Evolutionary conservation across 164 flowering plant genomes (phyloP).

Genomic region (Echeveria elegans): DNA sequence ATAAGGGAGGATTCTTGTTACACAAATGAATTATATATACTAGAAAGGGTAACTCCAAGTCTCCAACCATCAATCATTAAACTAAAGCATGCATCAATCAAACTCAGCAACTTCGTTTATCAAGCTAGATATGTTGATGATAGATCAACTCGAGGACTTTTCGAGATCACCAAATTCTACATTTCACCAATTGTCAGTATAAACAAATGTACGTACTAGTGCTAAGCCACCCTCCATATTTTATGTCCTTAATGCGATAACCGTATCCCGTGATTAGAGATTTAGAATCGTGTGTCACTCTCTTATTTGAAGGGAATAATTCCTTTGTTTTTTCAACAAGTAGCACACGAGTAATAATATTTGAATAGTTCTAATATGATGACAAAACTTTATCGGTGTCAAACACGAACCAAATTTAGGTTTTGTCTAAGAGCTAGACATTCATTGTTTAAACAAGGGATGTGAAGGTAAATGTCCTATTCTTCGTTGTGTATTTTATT

Average conservation of each 20-base stretch:
- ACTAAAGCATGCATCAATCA: not conserved
- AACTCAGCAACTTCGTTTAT: not conserved
- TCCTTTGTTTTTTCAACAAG: not conserved
- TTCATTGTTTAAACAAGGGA: not conserved
- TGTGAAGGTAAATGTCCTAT: not conserved
- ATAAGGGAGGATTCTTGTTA: not conserved
- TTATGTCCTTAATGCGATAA: not conserved
- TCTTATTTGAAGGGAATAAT: not conserved
- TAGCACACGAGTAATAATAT: not conserved
- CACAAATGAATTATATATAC: not conserved
- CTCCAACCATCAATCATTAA: not conserved
- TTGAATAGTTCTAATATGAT: not conserved
- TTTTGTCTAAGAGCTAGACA: not conserved
- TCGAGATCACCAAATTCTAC: not conserved
- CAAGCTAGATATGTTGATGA: no score
- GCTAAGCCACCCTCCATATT: not conserved
- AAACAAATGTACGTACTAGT: not conserved
- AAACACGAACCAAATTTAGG: not conserved
- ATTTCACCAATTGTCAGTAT: not conserved
- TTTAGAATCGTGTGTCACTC: not conserved
- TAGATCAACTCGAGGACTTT: not conserved
- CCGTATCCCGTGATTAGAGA: not conserved
- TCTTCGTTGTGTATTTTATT: not conserved
- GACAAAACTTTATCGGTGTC: not conserved
- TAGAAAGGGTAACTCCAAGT: not conserved